Base-by-base conservation (phyloP, 371 early-diverging fungal genomes). In the Nematocida sp. region DNA sequence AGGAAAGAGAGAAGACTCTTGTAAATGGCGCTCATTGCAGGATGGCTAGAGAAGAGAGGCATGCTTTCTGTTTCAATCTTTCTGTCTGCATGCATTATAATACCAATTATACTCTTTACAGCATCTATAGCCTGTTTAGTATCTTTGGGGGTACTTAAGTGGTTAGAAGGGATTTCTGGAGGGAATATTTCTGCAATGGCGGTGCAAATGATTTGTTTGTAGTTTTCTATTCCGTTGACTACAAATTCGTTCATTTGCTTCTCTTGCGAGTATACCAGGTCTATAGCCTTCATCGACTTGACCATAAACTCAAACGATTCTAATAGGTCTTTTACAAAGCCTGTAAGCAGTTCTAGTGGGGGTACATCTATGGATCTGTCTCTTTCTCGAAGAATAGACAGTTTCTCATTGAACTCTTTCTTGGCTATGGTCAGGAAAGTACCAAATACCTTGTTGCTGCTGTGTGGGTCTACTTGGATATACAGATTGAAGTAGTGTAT, bases 401-500 rank as follows among this genome's bases (percentile, higher is more conserved):
- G 29, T 49, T 48, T 4, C 74, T 1, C 32, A 46, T 61, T 11
- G 27, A 70, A 66, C 62, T 70, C 74, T 49, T 75, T 61, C 25
- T 70, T 70, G 4, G 58, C 74, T 37, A 70, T 52, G 5, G 48
- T 49, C 3, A 70, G 61, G 1, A 70, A 37, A 9, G 74, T 70
- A 0, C 67, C 74, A 70, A 70, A 70, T 15, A 41, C 49, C 23
- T 25, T 46, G 13, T 34, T 15, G 29, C 41, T n/a, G 43, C 74
- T 61, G 21, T 70, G 45, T 35, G 74, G 61, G 48, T 70, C 74
- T 35, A 70, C 47, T 27, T 70, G 74, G 25, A 61, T 29, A 35
- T 70, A 70, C 19, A 61, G 5, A 15, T 41, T 60, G 62, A 70
- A 70, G 47, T 43, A 70, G 61, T 70, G 61, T 9, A 70, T 17